phyloP scores from a whole-genome alignment of 106 monocot genomes.

The Acorus calamus region DNA sequence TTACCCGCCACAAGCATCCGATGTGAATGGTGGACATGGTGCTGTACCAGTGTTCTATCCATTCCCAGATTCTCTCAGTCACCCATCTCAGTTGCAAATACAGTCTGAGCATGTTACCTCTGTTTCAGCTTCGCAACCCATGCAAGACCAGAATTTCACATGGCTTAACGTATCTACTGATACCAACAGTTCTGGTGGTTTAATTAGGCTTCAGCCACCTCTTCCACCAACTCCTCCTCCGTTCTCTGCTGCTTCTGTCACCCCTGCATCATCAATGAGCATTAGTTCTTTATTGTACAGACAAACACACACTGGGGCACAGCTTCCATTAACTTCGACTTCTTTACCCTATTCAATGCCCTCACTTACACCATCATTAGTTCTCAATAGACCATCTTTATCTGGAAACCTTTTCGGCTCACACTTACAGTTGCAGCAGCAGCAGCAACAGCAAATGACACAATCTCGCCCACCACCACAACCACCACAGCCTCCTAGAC shows the following conservation, averaged over 20 bases:
- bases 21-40: slow-evolving; percentile 25
- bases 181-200: slow-evolving; percentile 22
- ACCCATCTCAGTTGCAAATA: slow-evolving; percentile 25
- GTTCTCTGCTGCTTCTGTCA: slow-evolving; percentile 28
- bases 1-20: slow-evolving; percentile 45
- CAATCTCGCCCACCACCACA: slow-evolving; percentile 64
- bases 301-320: slow-evolving; percentile 13
- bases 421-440: slow-evolving; percentile 30
- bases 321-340: slow-evolving; percentile 25
- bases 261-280: slow-evolving; percentile 30
- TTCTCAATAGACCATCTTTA: slow-evolving; percentile 32
- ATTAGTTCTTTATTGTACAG: slow-evolving; percentile 32
- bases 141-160: slow-evolving; percentile 33
- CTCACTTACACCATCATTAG: slow-evolving; percentile 34
- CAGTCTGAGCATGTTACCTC: slow-evolving; percentile 41
- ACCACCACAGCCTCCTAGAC: slow-evolving; percentile 61
- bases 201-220: slow-evolving; percentile 46
- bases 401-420: slow-evolving; percentile 39
- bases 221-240: slow-evolving; percentile 69
- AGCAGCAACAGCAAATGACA: slow-evolving; percentile 22
- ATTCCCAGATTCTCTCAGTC: background rate
- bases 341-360: slow-evolving; percentile 34
- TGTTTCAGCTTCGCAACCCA: slow-evolving; percentile 24
- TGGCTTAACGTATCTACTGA: slow-evolving; percentile 42
- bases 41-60: slow-evolving; percentile 30